Base-by-base conservation (phyloP, 2,329 filamentous ascomycete genomes). In the Fusarium multiceps region DNA sequence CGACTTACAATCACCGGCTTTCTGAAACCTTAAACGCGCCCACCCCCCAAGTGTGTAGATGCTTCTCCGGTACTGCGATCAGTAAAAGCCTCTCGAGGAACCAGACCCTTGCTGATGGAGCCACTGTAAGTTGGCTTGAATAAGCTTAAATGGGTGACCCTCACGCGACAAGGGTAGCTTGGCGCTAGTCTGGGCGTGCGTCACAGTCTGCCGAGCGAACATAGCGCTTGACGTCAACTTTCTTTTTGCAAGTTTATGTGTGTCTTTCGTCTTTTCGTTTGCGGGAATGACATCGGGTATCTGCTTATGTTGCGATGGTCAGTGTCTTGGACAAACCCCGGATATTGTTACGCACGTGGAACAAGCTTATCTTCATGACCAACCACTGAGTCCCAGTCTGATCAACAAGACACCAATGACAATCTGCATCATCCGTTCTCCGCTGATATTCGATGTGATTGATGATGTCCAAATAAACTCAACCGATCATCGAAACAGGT, bases 161-260 rank as follows among this genome's bases (percentile, higher is more conserved):
- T 59, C 57, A 40, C 53, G 50, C 45, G 53, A 70, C 56, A 51
- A 55, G 48, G 55, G 5, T 45, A 32, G 23, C 66, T 69, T 69
- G 66, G 66, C 66, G 40, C 49, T 48, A 41, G 69, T 18, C 69
- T 72, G 58, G 69, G 69, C 69, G 1, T 72, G 69, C 69, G 69
- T 72, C 69, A 72, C 46, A 37, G 30, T 61, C 62, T 59, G 58
- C 13, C 46, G 23, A 70, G 43, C 48, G 25, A 57, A 51, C 23
- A 48, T 4, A 41, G 21, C 25, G 28, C 34, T 69, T 71, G 69
- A 71, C 69, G 69, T 71, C 65, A 71, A 72, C 12, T 25, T 20
- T 54, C 4, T 6, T 40, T 47, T 45, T 42, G 37, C 63, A 53
- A 42, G 51, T 69, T 65, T 63, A 23, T 23, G 12, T 12, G 10